Evolutionary conservation across 208 protist species (phyloP).

Genomic region (Herpetomonas samuelpessoai): DNA sequence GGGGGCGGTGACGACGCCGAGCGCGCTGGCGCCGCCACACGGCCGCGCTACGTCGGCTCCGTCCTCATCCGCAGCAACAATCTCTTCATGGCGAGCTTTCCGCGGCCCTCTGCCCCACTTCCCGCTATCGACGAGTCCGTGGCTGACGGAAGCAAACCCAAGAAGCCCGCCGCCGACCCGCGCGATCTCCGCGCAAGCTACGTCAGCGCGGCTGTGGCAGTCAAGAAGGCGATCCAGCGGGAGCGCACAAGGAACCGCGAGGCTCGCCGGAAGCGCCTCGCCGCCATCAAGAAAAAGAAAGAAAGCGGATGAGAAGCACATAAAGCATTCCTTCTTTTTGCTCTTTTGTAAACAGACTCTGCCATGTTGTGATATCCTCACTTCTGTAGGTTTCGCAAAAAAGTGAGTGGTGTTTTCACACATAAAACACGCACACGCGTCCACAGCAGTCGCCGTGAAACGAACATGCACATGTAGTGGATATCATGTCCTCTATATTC

Average conservation of each 20-base stretch:
- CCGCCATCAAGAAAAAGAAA: constrained; percentile 20
- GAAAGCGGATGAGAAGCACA: no score
- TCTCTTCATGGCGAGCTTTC: constrained; percentile 67
- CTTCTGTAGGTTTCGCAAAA: no score
- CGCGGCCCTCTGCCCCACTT: constrained; percentile 6
- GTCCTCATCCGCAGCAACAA: constrained; percentile 73
- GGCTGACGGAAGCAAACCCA: no score
- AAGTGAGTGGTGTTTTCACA: no score
- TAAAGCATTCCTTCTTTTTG: no score
- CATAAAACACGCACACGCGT: no score
- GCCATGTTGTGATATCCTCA: no score
- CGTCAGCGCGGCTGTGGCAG: constrained; percentile 29
- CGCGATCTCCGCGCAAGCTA: constrained; percentile 23
- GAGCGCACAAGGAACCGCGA: constrained; percentile 54
- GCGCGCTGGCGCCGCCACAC: constrained; percentile 31
- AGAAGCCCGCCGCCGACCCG: neutral
- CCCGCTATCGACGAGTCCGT: neutral
- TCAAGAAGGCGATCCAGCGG: constrained; percentile 43
- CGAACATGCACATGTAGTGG: no score
- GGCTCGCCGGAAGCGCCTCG: constrained; percentile 54
- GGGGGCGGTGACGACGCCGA: constrained; percentile 18
- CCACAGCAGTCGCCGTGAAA: no score
- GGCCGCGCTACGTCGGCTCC: constrained; percentile 60
- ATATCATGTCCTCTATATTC: no score
- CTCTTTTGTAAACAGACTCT: no score